Conservation (phyloP, 2,329 filamentous ascomycete species). For the Cladobotryum mycophilum region DNA sequence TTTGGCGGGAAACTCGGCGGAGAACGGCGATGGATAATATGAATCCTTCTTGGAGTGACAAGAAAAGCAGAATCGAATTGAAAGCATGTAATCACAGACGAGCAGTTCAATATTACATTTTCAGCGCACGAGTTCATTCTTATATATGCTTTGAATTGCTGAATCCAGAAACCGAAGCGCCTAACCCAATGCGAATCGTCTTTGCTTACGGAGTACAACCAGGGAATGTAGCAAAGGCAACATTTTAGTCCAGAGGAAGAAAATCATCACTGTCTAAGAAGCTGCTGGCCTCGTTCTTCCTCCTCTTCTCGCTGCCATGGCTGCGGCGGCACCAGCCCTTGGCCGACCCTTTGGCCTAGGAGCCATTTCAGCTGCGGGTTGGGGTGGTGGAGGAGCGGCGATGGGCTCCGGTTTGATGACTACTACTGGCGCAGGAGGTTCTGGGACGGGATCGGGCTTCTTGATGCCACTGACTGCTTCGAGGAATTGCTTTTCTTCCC, state of each 20-base stretch:
- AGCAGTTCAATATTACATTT: neutral
- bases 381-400: conserved; percentile 4
- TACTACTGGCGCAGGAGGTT: conserved; percentile 10
- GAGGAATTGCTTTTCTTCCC: conserved; percentile 39
- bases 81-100: neutral
- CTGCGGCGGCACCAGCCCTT: conserved; percentile 19
- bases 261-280: conserved; percentile 3
- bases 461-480: conserved; percentile 41
- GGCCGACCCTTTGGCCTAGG: conserved; percentile 22
- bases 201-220: no score
- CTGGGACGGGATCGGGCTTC: conserved; percentile 24
- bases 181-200: neutral
- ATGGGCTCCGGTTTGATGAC: conserved; percentile 24
- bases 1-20: no score
- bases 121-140: neutral
- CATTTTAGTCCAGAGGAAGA: neutral
- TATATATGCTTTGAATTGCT: neutral
- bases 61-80: neutral
- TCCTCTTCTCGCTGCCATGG: conserved; percentile 20
- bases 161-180: neutral
- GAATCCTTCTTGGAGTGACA: no score
- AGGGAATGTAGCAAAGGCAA: conserved; percentile 1
- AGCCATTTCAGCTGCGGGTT: conserved; percentile 14
- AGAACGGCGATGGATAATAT: no score
- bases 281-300: conserved; percentile 20